Percentiles rank a stretch among this genome's conserved stretches.
phyloP scores from a whole-genome alignment of 768 basidiomycete genomes.

The Leucosporidium scottii region DNA sequence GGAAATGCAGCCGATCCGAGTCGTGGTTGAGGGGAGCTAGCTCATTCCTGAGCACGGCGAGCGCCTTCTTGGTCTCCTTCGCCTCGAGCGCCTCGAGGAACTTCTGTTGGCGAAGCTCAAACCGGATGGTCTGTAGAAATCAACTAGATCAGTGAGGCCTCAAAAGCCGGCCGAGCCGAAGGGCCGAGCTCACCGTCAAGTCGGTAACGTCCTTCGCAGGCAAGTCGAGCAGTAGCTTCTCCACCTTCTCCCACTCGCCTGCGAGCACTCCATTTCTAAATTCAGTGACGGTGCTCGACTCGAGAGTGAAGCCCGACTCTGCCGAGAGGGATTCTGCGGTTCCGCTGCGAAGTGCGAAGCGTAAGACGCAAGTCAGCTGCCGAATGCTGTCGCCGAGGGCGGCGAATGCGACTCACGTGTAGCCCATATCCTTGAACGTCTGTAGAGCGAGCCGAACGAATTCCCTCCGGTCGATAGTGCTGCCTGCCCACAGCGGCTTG shows the following conservation, averaged over 20 bases:
- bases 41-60: conserved; percentile 79
- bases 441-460: conserved; percentile 46
- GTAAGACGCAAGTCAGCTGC: background rate
- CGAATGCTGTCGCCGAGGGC: background rate
- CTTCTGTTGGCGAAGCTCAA: conserved; percentile 88
- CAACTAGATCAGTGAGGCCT: conserved; percentile 54
- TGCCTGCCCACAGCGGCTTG: conserved; percentile 30
- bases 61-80: conserved; percentile 67
- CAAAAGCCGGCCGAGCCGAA: background rate
- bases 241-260: conserved; percentile 44
- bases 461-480: conserved; percentile 42
- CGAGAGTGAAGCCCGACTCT: conserved; percentile 45
- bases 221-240: conserved; percentile 36
- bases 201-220: background rate
- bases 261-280: conserved; percentile 43
- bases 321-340: conserved; percentile 42
- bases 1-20: conserved; percentile 59
- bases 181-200: conserved; percentile 7
- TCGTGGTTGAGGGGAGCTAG: conserved; percentile 59
- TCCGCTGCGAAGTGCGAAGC: conserved; percentile 36
- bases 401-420: conserved; percentile 39
- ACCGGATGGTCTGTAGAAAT: conserved; percentile 45
- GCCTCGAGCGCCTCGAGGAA: conserved; percentile 87
- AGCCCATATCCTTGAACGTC: conserved; percentile 45
- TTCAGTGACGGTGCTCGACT: conserved; percentile 38